Evolutionary conservation across 2,329 filamentous ascomycete species (phyloP).

Genomic region (Amesomyces nigricolor): DNA sequence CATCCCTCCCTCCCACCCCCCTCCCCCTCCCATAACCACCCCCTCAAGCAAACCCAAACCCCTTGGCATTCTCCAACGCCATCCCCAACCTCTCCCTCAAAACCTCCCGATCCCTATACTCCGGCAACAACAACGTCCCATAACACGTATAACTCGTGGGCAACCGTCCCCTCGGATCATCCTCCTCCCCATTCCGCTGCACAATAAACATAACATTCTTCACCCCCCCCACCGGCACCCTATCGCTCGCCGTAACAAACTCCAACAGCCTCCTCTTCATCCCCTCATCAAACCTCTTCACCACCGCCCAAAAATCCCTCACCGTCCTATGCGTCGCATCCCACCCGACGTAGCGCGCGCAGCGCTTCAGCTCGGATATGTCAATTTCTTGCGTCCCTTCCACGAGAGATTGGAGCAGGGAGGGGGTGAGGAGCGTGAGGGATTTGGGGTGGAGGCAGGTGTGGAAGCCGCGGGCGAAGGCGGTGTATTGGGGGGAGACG

Average conservation of each 20-base stretch:
- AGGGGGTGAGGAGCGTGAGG: constrained; percentile 64
- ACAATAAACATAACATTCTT: constrained; percentile 78
- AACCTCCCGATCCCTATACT: constrained; percentile 67
- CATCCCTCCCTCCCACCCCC: neutral
- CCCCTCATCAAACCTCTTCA: constrained; percentile 58
- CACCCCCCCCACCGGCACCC: constrained; percentile 87
- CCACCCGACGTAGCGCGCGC: constrained; percentile 78
- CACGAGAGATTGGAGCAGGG: constrained; percentile 67
- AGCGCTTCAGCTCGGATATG: constrained; percentile 62
- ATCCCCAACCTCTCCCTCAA: constrained; percentile 71
- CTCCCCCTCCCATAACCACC: neutral
- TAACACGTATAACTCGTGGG: constrained; percentile 94
- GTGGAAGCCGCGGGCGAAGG: constrained; percentile 77
- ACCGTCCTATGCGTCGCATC: constrained; percentile 63
- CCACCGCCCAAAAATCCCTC: constrained; percentile 76
- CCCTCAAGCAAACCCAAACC: constrained; percentile 72
- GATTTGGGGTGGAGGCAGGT: constrained; percentile 66
- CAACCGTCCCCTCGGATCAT: constrained; percentile 46
- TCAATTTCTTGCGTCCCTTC: constrained; percentile 82
- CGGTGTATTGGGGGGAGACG: constrained; percentile 67
- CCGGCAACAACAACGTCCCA: constrained; percentile 76
- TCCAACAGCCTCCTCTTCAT: constrained; percentile 76
- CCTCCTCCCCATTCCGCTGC: constrained; percentile 66
- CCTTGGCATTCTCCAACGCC: constrained; percentile 81
- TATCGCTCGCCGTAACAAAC: constrained; percentile 90